phyloP scores from a whole-genome alignment of 2,329 filamentous ascomycete genomes.

The Aspergillus flavus region DNA sequence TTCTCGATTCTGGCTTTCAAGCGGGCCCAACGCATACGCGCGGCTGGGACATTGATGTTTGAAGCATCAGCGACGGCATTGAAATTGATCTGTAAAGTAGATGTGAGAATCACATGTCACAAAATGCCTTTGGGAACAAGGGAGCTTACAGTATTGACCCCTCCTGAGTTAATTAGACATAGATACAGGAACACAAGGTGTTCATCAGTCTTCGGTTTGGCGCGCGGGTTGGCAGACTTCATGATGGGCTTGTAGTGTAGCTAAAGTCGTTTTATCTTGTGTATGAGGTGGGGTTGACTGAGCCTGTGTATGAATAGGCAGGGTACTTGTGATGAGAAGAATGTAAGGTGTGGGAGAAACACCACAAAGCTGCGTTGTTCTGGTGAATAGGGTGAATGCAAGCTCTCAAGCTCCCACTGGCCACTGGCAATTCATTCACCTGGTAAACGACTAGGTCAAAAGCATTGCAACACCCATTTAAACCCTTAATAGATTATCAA shows the following conservation, averaged over 20 bases:
- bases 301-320: background rate
- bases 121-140: background rate
- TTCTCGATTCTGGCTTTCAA: slow-evolving; percentile 19
- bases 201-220: slow-evolving; percentile 42
- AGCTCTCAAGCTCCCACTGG: background rate
- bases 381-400: background rate
- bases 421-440: background rate
- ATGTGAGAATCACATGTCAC: background rate
- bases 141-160: slow-evolving; percentile 39
- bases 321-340: background rate
- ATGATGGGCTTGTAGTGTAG: background rate
- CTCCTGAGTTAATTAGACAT: slow-evolving; percentile 42
- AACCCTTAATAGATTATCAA: too few species aligned
- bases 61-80: slow-evolving; percentile 21
- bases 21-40: slow-evolving; percentile 19
- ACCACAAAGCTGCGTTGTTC: background rate
- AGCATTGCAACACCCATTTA: too few species aligned
- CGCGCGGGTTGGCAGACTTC: slow-evolving; percentile 26
- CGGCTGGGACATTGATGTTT: slow-evolving; percentile 17
- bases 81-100: slow-evolving; percentile 41
- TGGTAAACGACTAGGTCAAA: too few species aligned
- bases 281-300: background rate
- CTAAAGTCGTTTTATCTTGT: background rate
- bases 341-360: background rate
- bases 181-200: slow-evolving; percentile 47